Evolutionary conservation across 2,329 filamentous ascomycete species (phyloP), one percentile per base, ranked within the genome.

Genomic region (Magnaporthiopsis rhizophila): DNA sequence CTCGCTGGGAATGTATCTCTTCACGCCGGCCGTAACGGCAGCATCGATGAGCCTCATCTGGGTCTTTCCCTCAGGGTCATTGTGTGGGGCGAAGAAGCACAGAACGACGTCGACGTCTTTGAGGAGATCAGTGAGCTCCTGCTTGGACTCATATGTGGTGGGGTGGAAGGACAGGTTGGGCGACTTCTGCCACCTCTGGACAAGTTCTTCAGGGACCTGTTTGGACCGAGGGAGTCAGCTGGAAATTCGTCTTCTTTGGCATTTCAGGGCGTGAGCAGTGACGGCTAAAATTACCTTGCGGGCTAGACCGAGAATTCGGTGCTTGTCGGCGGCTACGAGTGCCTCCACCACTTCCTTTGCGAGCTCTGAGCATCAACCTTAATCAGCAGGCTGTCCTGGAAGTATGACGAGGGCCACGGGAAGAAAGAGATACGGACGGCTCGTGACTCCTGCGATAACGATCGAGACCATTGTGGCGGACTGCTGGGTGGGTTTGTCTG

Each of bases 1-100:
- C 67, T 90, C 87, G 45, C 83, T 84, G 2, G 86, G 85, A 1
- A 87, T 79, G 70, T 86, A 87, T 7, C 85, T 79, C 68, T 82
- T 81, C 7, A 89, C 86, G 1, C 84, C 83, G 1, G 85, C 85
- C 3, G 76, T 75, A 50, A 86, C 77, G 8, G 83, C 79, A 0
- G 85, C 86, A 65, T 88, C 83, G 61, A 88, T 83, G 61, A 89
- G 73, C 58, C 32, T 21, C 15, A 21, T 60, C 32, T 60, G 28
- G 15, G 9, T 24, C 15, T 18, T 28, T 18, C 58, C 32, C 15
- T 36, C 58, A 3, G 21, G 15, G 32, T 60, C 58, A 8, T 32
- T n/a, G n/a, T 53, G 45, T n/a, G 57, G 26, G 34, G 36, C 8
- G 45, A 58, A 58, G 24, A 64, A 59, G 26, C 60, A 50, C n/a